Evolutionary conservation across 2,329 filamentous ascomycete species (phyloP).

Genomic region (Aureobasidium sp.): DNA sequence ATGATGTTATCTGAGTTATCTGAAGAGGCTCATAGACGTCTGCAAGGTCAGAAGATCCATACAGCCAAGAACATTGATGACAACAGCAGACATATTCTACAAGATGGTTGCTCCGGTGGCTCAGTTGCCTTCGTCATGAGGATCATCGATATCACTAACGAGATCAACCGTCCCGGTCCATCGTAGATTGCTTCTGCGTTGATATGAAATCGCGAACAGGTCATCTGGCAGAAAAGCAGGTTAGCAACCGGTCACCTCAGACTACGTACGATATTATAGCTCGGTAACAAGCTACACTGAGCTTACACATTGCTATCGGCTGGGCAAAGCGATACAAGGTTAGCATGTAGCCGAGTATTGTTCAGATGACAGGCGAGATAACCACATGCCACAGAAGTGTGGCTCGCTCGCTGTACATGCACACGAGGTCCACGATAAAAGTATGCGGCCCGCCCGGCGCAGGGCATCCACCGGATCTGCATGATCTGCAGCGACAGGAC

Average conservation of each 20-base stretch:
- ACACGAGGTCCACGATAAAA: conserved; percentile 10
- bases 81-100: too few species aligned
- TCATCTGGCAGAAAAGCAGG: background rate
- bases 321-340: background rate
- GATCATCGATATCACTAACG: background rate
- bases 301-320: background rate
- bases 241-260: background rate
- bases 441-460: conserved; percentile 11
- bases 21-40: too few species aligned
- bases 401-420: conserved; percentile 7
- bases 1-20: too few species aligned
- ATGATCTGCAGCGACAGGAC: conserved; percentile 8
- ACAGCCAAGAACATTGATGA: too few species aligned
- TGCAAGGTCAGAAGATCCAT: too few species aligned
- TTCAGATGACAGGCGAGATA: conserved; percentile 1
- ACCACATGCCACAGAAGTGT: background rate
- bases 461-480: conserved; percentile 8
- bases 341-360: conserved; percentile 3
- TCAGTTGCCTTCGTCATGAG: background rate
- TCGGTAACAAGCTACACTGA: background rate
- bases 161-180: background rate
- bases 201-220: background rate
- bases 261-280: background rate
- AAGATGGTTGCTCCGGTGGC: too few species aligned
- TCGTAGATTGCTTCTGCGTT: background rate